These are phyloP conservation scores for Zychaea mexicana DNA, from an alignment of 371 early-diverging fungal genomes.

Conservation along the genomic window DNA sequence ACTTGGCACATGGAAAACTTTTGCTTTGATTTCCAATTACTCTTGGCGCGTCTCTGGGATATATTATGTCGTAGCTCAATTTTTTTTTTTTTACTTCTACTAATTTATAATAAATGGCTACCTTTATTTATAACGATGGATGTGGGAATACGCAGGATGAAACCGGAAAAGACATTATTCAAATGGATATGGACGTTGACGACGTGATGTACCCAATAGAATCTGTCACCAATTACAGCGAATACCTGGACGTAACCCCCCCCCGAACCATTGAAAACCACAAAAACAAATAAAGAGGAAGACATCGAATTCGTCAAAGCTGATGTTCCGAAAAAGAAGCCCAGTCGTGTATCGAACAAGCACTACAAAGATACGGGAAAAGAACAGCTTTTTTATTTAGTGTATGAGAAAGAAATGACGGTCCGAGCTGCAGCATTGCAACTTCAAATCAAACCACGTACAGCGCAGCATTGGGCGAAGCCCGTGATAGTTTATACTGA, in stretches of 20 bases:
- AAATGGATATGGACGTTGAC: slow-evolving; percentile 5
- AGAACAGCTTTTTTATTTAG: slow-evolving; percentile 12
- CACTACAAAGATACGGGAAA: slow-evolving; percentile 9
- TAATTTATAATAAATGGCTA: not conserved
- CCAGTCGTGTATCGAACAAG: too few relatives aligned
- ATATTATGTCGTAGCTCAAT: too few relatives aligned
- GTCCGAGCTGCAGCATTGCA: slow-evolving; percentile 10
- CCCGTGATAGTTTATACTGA: too few relatives aligned
- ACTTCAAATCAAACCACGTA: slow-evolving; percentile 11
- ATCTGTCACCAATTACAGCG: slow-evolving; percentile 11
- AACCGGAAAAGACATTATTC: slow-evolving; percentile 9
- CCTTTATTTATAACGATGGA: slow-evolving; percentile 11
- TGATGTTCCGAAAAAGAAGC: too few relatives aligned
- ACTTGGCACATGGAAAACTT: too few relatives aligned
- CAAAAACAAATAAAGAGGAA: slow-evolving; percentile 4
- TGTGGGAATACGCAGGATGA: slow-evolving; percentile 7
- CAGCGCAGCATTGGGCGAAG: too few relatives aligned
- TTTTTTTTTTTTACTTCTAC: too few relatives aligned
- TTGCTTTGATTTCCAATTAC: too few relatives aligned
- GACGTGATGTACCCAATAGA: slow-evolving; percentile 7
- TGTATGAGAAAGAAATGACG: slow-evolving; percentile 8
- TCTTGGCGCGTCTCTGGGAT: too few relatives aligned
- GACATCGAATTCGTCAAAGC: not conserved
- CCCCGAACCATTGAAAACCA: slow-evolving; percentile 2
- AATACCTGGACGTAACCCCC: slow-evolving; percentile 13